Conservation (phyloP, 495 filamentous ascomycete species). For the Trichoderma orchidacearum region DNA sequence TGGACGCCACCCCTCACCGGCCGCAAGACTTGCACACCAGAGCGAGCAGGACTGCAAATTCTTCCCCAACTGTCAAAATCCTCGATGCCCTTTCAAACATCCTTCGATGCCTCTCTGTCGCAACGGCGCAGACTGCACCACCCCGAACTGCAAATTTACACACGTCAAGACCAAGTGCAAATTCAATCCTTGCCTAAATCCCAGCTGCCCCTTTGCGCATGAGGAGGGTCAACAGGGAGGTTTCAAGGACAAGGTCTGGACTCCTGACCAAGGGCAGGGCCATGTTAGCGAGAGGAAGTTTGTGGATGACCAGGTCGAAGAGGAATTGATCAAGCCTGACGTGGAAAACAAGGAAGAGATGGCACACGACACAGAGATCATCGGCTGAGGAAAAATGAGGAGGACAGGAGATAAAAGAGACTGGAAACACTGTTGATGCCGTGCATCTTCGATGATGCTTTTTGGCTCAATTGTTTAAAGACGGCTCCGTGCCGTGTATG, state of each 20-base stretch:
- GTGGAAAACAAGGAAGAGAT: conserved; percentile 9
- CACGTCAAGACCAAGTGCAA: conserved; percentile 75
- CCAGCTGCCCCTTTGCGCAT: conserved; percentile 77
- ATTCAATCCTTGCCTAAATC: conserved; percentile 82
- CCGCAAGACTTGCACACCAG: conserved; percentile 60
- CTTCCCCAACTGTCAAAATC: conserved; percentile 86
- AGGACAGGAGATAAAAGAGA: background rate
- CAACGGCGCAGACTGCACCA: conserved; percentile 83
- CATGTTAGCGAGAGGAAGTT: conserved; percentile 92
- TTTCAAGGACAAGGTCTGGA: conserved; percentile 91
- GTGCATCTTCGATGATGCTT: background rate
- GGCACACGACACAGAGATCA: conserved; percentile 9
- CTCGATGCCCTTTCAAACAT: conserved; percentile 76
- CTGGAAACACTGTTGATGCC: background rate
- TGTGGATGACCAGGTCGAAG: conserved; percentile 49
- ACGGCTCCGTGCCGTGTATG: background rate
- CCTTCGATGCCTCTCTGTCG: conserved; percentile 67
- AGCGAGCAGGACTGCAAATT: conserved; percentile 83
- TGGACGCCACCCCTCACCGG: conserved; percentile 83
- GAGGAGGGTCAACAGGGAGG: conserved; percentile 71
- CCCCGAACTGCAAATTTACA: conserved; percentile 77
- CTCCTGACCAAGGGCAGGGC: conserved; percentile 38
- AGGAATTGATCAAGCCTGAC: conserved; percentile 71
- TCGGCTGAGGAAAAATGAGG: conserved; percentile 5
- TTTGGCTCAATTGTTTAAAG: background rate